Percentiles rank a stretch among this genome's conserved stretches.
Evolutionary conservation across 768 basidiomycete species (phyloP).

Genomic region (Xanthoconium purpureum): DNA sequence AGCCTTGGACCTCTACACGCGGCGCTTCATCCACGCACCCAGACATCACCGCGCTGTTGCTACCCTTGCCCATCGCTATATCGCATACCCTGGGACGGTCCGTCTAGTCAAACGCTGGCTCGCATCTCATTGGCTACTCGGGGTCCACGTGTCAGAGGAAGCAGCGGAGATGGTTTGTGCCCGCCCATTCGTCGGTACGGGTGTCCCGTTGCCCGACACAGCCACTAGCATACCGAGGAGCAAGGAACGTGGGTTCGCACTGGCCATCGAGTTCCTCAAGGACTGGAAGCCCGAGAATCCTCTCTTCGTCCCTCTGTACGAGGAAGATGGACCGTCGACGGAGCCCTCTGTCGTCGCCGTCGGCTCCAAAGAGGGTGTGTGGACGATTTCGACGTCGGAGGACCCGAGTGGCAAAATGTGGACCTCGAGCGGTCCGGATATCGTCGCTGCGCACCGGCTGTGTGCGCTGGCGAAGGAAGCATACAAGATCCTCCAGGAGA

Average conservation of each 20-base stretch:
- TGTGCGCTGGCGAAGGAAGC: constrained; percentile 74
- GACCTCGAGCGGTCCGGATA: constrained; percentile 65
- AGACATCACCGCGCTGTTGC: constrained; percentile 83
- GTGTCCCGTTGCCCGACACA: constrained; percentile 31
- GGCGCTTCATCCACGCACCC: constrained; percentile 78
- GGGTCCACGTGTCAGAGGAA: constrained; percentile 69
- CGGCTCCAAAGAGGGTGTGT: constrained; percentile 48
- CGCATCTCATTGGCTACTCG: constrained; percentile 83
- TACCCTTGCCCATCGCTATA: constrained; percentile 72
- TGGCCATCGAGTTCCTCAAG: constrained; percentile 67
- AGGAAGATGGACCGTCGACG: constrained; percentile 11
- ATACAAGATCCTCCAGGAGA: constrained; percentile 52
- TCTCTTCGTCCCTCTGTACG: constrained; percentile 71
- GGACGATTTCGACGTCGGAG: constrained; percentile 76
- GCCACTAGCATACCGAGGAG: constrained; percentile 58
- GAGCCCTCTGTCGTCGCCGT: constrained; percentile 27
- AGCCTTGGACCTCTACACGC: constrained; percentile 57
- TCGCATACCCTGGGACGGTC: constrained; percentile 80
- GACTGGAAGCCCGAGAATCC: constrained; percentile 84
- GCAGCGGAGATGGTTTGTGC: constrained; percentile 85
- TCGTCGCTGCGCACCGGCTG: constrained; percentile 71
- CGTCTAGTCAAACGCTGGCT: constrained; percentile 93
- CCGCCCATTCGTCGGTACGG: constrained; percentile 62
- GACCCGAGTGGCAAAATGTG: constrained; percentile 75
- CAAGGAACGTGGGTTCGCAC: constrained; percentile 78